phyloP scores from a whole-genome alignment of 2,329 filamentous ascomycete species.

The Fusarium sp. region DNA sequence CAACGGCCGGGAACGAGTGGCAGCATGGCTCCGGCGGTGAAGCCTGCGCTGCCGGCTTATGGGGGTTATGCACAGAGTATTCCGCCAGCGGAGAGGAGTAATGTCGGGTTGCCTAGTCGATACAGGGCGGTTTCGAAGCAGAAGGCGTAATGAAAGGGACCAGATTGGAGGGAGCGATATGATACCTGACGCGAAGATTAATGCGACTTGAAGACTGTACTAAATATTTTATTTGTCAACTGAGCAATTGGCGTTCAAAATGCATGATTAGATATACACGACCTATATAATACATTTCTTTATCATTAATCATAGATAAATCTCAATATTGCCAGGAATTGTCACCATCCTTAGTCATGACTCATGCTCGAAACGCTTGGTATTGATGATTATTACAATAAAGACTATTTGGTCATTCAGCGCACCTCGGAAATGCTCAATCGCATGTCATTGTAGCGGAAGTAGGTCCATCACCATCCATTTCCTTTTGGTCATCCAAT shows the following conservation, averaged over 20 bases:
- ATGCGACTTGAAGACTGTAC: neutral
- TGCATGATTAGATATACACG: neutral
- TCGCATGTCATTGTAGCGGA: no score
- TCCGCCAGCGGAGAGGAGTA: constrained; percentile 19
- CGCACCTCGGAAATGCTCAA: neutral
- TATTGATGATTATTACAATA: no score
- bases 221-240: neutral
- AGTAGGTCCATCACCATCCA: rapidly evolving
- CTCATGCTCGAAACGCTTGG: no score
- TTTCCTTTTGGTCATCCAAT: no score
- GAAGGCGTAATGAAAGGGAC: neutral
- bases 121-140: constrained; percentile 19
- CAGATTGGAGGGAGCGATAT: neutral
- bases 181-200: neutral
- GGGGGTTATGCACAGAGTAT: constrained; percentile 18
- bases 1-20: neutral
- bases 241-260: neutral
- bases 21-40: neutral
- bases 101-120: constrained; percentile 18
- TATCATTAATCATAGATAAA: neutral
- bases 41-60: constrained; percentile 10
- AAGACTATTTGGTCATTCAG: neutral
- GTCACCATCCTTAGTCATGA: no score
- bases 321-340: neutral
- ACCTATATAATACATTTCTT: neutral